Evolutionary conservation across 2,329 filamentous ascomycete genomes (phyloP), one percentile per base, ranked within the genome.

Genomic region (Ceratocystis ficicola): DNA sequence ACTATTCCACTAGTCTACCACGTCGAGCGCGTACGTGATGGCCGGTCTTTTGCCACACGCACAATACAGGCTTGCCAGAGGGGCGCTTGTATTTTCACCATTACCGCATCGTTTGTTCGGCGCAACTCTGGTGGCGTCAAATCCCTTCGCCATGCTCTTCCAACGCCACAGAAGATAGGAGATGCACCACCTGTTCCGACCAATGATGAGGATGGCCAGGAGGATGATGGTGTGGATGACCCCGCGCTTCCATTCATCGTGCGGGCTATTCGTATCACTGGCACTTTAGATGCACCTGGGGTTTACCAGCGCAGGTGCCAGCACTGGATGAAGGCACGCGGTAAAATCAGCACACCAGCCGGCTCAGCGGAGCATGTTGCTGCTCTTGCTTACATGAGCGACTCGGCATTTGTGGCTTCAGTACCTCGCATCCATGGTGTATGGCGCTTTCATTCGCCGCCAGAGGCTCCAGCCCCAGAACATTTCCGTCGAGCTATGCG

Each of bases 31-130:
- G 90, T 99, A 61, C 87, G 94, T 65, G 90, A 95, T 73, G 94
- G 94, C 7, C 86, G 87, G 68, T 92, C 88, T 63, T 99, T 92
- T 75, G 87, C 90, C 65, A 97, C 94, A 46, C 83, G 94, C 65
- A 97, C 93, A 0, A 94, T 99, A n/a, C 93, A 97, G 76, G 94
- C 94, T 41, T 82, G 91, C 32, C 94, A 99, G 77, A 81, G 86
- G 50, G 94, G 92, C 8, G 84, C 85, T 68, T 89, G 88, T 72
- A 97, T 99, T 76, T 97, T 97, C 77, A 97, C 93, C 20, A 94
- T 90, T 1, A 99, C 93, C 5, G 85, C 95, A 76, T 94, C 88
- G 69, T 97, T 99, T 74, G 87, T 88, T 72, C 81, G 84, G 20
- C 85, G 87, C 71, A 81, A 79, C 68, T 82, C 80, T 69, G 83